Evolutionary conservation across 345 rosid genomes (phyloP).

Genomic region (Moricandia arvensis): DNA sequence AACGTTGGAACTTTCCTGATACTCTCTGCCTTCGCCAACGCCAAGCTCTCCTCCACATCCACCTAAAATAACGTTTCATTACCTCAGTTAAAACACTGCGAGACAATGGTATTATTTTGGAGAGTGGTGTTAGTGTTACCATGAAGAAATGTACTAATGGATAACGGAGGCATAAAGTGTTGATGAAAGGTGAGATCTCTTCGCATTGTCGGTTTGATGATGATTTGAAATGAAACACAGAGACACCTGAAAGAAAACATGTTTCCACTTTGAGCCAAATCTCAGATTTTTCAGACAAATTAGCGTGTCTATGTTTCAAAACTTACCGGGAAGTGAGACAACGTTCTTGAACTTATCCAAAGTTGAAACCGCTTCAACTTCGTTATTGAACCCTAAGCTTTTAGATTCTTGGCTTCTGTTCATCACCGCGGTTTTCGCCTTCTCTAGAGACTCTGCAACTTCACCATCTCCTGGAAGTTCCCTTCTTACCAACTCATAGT

Average conservation of each 20-base stretch:
- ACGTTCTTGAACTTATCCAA: slow-evolving; percentile 59
- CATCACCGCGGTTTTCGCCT: slow-evolving; percentile 61
- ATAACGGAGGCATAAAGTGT: slow-evolving; percentile 39
- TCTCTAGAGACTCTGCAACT: slow-evolving; percentile 65
- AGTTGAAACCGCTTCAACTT: slow-evolving; percentile 59
- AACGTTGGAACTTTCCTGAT: slow-evolving; percentile 71
- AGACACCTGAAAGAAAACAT: slow-evolving; percentile 42
- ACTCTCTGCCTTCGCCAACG: slow-evolving; percentile 60
- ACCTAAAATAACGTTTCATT: slow-evolving; percentile 42
- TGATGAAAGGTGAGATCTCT: slow-evolving; percentile 38
- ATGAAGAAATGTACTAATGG: slow-evolving; percentile 37
- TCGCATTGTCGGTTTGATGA: slow-evolving; percentile 35
- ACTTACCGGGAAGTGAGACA: slow-evolving; percentile 53
- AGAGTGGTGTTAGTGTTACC: slow-evolving; percentile 21
- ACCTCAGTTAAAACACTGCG: slow-evolving; percentile 23
- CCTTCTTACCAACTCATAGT: slow-evolving; percentile 70
- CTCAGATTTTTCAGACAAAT: not conserved
- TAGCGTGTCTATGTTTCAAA: not conserved
- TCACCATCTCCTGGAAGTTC: slow-evolving; percentile 80
- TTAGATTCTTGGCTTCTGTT: slow-evolving; percentile 53
- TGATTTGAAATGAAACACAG: slow-evolving; percentile 41
- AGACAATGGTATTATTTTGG: slow-evolving; percentile 4
- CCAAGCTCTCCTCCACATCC: slow-evolving; percentile 62
- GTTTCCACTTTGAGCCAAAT: not conserved
- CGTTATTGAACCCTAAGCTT: slow-evolving; percentile 50